Percentiles rank a stretch among this genome's conserved stretches.
These are phyloP conservation scores for Candida suzukii DNA, from an alignment of 805 yeast species.

Conservation along the genomic window DNA sequence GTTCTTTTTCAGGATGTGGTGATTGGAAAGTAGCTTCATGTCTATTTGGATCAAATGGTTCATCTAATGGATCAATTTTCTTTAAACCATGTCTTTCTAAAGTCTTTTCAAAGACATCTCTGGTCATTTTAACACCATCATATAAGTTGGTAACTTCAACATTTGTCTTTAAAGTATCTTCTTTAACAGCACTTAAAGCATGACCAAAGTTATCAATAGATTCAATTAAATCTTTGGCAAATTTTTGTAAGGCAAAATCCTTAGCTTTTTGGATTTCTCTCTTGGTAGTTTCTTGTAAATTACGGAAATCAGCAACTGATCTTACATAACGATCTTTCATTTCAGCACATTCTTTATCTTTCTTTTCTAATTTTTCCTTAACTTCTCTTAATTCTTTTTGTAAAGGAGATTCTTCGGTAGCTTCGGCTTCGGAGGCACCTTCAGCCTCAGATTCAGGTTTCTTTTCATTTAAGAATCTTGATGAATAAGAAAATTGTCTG, in stretches of 20 bases:
- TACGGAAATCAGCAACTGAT: slow-evolving; percentile 87
- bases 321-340: slow-evolving; percentile 78
- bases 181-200: slow-evolving; percentile 68
- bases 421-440: slow-evolving; percentile 5
- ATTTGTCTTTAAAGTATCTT: slow-evolving; percentile 50
- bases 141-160: slow-evolving; percentile 65
- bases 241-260: slow-evolving; percentile 87
- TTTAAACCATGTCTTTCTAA: slow-evolving; percentile 70
- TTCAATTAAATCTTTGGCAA: slow-evolving; percentile 83
- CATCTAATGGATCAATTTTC: slow-evolving; percentile 79
- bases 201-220: slow-evolving; percentile 87
- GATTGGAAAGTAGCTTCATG: slow-evolving; percentile 92
- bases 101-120: slow-evolving; percentile 79
- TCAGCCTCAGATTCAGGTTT: slow-evolving; percentile 10
- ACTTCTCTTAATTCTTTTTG: slow-evolving; percentile 31
- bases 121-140: slow-evolving; percentile 89
- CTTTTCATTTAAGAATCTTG: slow-evolving; percentile 23
- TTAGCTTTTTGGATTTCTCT: slow-evolving; percentile 80
- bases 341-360: slow-evolving; percentile 70
- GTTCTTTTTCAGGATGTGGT: slow-evolving; percentile 80
- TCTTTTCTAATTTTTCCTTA: slow-evolving; percentile 47
- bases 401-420: slow-evolving; percentile 15
- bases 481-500: slow-evolving; percentile 18
- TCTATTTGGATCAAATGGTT: slow-evolving; percentile 80
- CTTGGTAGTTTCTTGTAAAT: slow-evolving; percentile 84